Percentiles rank a stretch among this genome's conserved stretches.
Evolutionary conservation across 1,284 basidiomycete species (phyloP).

Genomic region (Trametes sp.): DNA sequence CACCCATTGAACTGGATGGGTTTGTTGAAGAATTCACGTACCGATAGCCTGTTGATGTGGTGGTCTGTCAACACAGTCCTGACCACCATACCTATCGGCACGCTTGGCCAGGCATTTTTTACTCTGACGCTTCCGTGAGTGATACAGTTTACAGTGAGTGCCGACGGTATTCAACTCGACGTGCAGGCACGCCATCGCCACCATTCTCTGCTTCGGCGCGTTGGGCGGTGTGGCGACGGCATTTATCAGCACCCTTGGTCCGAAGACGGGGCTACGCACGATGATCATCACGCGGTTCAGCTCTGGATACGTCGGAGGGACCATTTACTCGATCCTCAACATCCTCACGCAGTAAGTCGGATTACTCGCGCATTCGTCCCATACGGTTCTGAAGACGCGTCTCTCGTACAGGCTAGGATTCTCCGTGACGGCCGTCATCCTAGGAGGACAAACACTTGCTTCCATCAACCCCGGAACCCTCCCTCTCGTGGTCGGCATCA

Average conservation of each 20-base stretch:
- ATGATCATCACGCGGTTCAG: conserved; percentile 65
- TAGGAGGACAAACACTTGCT: conserved; percentile 57
- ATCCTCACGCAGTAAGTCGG: conserved; percentile 58
- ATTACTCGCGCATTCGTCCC: not conserved
- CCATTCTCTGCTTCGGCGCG: conserved; percentile 52
- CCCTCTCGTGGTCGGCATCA: conserved; percentile 53
- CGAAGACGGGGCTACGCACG: conserved; percentile 65
- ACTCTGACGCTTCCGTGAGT: conserved; percentile 57
- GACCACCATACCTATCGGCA: conserved; percentile 64
- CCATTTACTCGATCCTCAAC: conserved; percentile 64
- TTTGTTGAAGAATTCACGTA: not conserved
- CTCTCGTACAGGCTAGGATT: conserved; percentile 51
- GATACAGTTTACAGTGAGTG: not conserved
- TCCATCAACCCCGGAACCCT: conserved; percentile 51
- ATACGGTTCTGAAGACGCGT: not conserved
- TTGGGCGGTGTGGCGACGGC: conserved; percentile 51
- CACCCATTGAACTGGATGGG: not conserved
- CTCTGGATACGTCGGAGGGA: conserved; percentile 63
- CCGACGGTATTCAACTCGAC: conserved; percentile 7
- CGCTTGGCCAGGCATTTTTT: conserved; percentile 59
- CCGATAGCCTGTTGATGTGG: conserved; percentile 57
- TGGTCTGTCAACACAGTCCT: conserved; percentile 60
- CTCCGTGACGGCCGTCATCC: conserved; percentile 53
- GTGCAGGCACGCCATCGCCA: conserved; percentile 52
- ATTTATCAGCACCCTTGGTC: conserved; percentile 68